These are phyloP conservation scores for Prunella vulgaris DNA, from an alignment of 257 asterid genomes.

Conservation along the genomic window DNA sequence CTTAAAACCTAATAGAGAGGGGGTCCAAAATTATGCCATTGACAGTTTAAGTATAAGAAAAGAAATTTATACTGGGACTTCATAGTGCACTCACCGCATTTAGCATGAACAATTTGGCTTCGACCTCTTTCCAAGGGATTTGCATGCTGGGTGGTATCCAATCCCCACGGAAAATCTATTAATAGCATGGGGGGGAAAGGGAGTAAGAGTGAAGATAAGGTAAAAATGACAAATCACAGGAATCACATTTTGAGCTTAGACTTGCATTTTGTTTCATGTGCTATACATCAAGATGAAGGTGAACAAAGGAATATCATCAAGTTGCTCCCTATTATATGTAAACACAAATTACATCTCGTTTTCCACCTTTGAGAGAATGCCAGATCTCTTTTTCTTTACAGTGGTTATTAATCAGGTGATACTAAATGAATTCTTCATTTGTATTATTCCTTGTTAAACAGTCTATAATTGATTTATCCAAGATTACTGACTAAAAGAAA, in stretches of 20 bases:
- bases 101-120: constrained; percentile 68
- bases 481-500: not conserved
- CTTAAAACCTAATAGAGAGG: constrained; percentile 9
- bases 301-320: not conserved
- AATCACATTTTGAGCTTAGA: not conserved
- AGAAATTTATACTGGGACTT: not conserved
- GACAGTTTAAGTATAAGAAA: not conserved
- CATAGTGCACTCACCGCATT: constrained; percentile 57
- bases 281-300: constrained; percentile 1
- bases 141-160: constrained; percentile 47
- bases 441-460: not conserved
- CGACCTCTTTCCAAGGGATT: constrained; percentile 79
- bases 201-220: not conserved
- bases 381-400: not conserved
- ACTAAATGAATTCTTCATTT: not conserved
- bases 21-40: constrained; percentile 17
- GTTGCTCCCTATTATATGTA: not conserved
- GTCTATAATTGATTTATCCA: not conserved
- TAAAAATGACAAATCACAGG: not conserved
- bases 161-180: constrained; percentile 61
- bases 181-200: constrained; percentile 14
- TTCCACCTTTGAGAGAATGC: constrained; percentile 6
- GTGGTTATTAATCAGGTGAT: constrained; percentile 5
- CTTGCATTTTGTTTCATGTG: constrained; percentile 6
- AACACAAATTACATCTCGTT: not conserved